Evolutionary conservation across 1,284 basidiomycete genomes (phyloP).

Genomic region (Malassezia sp.): DNA sequence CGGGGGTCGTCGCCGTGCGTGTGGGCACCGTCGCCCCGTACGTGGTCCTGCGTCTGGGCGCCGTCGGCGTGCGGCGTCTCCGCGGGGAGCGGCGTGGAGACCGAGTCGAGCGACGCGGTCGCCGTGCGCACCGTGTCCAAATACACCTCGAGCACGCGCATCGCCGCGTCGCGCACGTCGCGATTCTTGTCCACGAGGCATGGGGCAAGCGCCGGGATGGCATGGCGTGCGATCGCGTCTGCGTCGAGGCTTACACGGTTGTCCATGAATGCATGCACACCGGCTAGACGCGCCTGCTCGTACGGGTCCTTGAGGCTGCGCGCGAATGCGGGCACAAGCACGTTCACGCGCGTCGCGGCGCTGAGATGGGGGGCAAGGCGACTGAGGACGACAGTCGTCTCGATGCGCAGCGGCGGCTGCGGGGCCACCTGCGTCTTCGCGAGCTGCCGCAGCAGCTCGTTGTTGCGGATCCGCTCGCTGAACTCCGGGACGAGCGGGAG

Average conservation of each 20-base stretch:
- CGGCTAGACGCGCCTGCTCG: conserved; percentile 84
- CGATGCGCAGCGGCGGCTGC: conserved; percentile 89
- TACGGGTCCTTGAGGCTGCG: conserved; percentile 82
- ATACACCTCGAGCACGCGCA: conserved; percentile 31
- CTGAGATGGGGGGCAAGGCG: conserved; percentile 74
- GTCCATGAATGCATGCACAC: conserved; percentile 89
- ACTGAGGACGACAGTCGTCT: conserved; percentile 91
- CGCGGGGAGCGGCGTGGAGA: not conserved
- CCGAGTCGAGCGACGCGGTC: not conserved
- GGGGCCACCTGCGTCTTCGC: conserved; percentile 84
- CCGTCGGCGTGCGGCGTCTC: not conserved
- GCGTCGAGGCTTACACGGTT: conserved; percentile 72
- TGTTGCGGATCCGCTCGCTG: conserved; percentile 83
- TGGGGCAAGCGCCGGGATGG: conserved; percentile 34
- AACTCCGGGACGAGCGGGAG: conserved; percentile 67
- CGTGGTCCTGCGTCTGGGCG: not conserved
- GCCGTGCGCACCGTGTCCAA: conserved; percentile 20
- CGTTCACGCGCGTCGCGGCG: conserved; percentile 74
- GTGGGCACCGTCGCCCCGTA: not conserved
- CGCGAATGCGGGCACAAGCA: conserved; percentile 86
- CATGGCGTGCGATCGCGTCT: conserved; percentile 28
- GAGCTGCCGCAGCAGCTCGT: conserved; percentile 81
- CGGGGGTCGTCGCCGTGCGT: not conserved
- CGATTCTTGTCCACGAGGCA: conserved; percentile 40
- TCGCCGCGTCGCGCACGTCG: conserved; percentile 37